These are phyloP conservation scores for Acacia melanoxylon DNA, from an alignment of 306 rosid genomes.

Conservation along the genomic window DNA sequence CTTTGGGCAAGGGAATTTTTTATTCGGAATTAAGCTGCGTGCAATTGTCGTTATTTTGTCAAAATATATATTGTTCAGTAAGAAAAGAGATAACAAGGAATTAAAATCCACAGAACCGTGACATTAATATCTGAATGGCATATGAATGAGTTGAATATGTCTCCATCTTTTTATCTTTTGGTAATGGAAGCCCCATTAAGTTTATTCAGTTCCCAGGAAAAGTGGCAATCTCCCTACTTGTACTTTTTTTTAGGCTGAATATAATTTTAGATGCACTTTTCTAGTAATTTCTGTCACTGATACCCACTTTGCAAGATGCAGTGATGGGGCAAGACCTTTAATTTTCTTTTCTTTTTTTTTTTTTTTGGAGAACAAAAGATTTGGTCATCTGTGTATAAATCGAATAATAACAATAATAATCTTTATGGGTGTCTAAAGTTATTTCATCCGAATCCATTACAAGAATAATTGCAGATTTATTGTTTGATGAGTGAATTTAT, in stretches of 20 bases:
- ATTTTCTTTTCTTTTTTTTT: neutral
- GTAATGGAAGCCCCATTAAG: conserved; percentile 37
- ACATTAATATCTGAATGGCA: neutral
- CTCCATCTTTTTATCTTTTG: conserved; percentile 19
- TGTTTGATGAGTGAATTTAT: conserved; percentile 38
- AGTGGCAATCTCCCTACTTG: conserved; percentile 8
- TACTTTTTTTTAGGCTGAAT: conserved; percentile 23
- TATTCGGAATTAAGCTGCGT: neutral
- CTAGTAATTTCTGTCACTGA: conserved; percentile 41
- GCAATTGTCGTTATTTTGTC: neutral
- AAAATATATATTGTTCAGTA: conserved; percentile 5
- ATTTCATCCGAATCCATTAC: conserved; percentile 41
- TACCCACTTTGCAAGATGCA: conserved; percentile 46
- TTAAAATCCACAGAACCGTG: conserved; percentile 17
- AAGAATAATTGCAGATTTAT: conserved; percentile 43
- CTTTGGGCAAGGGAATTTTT: no score
- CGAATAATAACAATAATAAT: neutral
- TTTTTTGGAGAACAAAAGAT: conserved; percentile 6
- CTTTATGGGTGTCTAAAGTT: conserved; percentile 33
- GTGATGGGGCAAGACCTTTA: conserved; percentile 3
- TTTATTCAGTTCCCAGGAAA: conserved; percentile 7
- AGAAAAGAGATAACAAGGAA: neutral
- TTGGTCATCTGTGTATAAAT: neutral
- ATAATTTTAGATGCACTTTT: conserved; percentile 40
- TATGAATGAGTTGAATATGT: conserved; percentile 21